Conservation (phyloP, 345 rosid species). For the Syzygium aromaticum region DNA sequence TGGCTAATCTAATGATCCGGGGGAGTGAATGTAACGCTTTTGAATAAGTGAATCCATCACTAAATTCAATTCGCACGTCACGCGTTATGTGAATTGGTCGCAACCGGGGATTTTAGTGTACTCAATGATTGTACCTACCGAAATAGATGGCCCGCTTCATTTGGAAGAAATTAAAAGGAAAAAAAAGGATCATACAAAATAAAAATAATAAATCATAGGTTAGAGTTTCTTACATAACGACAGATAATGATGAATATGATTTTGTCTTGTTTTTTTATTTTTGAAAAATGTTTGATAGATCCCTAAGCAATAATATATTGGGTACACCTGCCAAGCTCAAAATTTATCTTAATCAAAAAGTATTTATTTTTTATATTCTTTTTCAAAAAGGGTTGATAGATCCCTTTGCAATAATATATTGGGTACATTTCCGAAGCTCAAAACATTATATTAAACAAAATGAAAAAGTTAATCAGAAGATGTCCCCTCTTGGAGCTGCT, state of each 20-base stretch:
- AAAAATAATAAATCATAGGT: neutral
- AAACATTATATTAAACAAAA: neutral
- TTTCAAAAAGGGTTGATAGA: neutral
- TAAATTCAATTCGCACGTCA: neutral
- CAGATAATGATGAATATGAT: neutral
- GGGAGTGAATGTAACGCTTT: neutral
- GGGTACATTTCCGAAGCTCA: neutral
- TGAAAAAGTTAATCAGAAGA: too few species aligned
- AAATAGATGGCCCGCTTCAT: neutral
- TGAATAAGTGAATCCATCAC: neutral
- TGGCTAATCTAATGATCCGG: neutral
- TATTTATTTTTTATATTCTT: neutral
- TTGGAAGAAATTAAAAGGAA: neutral
- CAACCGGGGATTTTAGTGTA: neutral
- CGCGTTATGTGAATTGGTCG: rapidly evolving
- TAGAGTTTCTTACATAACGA: neutral
- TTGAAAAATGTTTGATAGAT: neutral
- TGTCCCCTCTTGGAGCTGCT: neutral
- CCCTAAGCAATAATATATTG: neutral
- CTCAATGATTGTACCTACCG: neutral
- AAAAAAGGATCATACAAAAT: neutral
- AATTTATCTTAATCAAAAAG: neutral
- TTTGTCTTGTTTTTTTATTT: neutral
- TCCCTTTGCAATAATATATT: neutral
- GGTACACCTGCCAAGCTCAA: neutral